A percentile compares a stretch with the other conserved stretches of the same genome.
Evolutionary conservation across 2,329 filamentous ascomycete genomes (phyloP).

Genomic region (Trichoderma atrobrunneum): DNA sequence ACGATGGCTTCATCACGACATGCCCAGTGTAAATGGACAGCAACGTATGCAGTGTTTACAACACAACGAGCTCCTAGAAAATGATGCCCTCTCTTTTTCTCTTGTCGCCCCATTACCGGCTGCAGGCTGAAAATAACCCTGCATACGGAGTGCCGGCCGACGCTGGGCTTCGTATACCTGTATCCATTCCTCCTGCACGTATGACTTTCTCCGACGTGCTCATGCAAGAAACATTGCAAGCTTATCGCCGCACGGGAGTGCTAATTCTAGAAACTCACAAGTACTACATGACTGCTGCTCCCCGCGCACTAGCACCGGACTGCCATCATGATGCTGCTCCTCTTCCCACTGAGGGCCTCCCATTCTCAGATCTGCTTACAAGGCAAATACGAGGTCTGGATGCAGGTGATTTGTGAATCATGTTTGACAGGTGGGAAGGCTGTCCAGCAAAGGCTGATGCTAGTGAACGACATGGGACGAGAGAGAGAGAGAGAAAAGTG

Average conservation of each 20-base stretch:
- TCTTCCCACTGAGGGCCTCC: not conserved
- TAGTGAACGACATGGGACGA: not conserved
- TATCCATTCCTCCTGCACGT: not conserved
- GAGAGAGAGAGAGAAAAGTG: not conserved
- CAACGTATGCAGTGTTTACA: not conserved
- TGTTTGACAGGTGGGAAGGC: not conserved
- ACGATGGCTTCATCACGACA: not conserved
- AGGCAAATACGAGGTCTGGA: not conserved
- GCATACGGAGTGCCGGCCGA: not conserved
- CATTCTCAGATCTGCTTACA: not conserved
- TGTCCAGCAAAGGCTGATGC: not conserved
- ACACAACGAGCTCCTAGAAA: not conserved
- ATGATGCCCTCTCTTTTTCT: not conserved
- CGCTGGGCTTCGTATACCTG: not conserved
- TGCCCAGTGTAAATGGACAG: not conserved
- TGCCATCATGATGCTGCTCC: not conserved
- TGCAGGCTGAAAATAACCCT: not conserved
- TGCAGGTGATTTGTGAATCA: not conserved
- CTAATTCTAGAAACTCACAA: not conserved
- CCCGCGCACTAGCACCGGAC: not conserved
- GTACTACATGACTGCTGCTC: not conserved
- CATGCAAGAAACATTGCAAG: conserved; percentile 5
- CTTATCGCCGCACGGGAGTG: not conserved
- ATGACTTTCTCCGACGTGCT: not conserved
- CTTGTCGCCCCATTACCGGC: not conserved